Conservation (phyloP, 495 filamentous ascomycete genomes). For the Podospora fimiseda region DNA sequence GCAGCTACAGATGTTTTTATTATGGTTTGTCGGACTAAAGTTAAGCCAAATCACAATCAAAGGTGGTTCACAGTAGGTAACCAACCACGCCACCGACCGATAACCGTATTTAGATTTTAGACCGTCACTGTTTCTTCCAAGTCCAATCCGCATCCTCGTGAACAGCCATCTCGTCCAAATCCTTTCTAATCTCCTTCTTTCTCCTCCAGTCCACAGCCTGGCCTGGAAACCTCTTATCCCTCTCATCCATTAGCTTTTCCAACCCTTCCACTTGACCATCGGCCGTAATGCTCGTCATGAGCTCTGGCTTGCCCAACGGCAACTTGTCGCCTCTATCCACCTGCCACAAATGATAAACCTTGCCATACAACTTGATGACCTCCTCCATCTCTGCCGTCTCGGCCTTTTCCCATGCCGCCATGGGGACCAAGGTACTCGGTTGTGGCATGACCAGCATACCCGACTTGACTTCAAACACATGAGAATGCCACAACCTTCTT, state of each 20-base stretch:
- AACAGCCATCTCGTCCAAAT: slow-evolving; percentile 52
- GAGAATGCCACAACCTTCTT: slow-evolving; percentile 69
- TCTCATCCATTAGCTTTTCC: slow-evolving; percentile 51
- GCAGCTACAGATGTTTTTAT: too few species aligned
- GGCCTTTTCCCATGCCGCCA: slow-evolving; percentile 62
- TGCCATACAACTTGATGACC: slow-evolving; percentile 69
- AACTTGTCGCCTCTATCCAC: slow-evolving; percentile 70
- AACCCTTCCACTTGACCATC: slow-evolving; percentile 53
- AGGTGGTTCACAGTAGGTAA: too few species aligned
- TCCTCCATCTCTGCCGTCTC: slow-evolving; percentile 78
- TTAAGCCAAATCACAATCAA: too few species aligned
- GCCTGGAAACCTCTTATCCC: slow-evolving; percentile 58
- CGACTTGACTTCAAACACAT: slow-evolving; percentile 82
- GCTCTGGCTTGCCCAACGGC: slow-evolving; percentile 64
- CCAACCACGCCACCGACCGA: too few species aligned
- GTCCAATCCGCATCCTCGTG: slow-evolving; percentile 39
- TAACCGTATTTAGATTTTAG: too few species aligned
- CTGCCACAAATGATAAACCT: slow-evolving; percentile 89
- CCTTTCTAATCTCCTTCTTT: slow-evolving; percentile 59
- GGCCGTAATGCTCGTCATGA: slow-evolving; percentile 70
- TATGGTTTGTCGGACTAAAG: too few species aligned
- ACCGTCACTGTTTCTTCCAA: background rate
- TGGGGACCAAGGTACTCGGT: slow-evolving; percentile 43
- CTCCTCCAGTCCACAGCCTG: slow-evolving; percentile 42
- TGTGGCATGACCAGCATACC: slow-evolving; percentile 83